Conservation (phyloP, 495 filamentous ascomycete genomes). For the Lepidopterella palustris region DNA sequence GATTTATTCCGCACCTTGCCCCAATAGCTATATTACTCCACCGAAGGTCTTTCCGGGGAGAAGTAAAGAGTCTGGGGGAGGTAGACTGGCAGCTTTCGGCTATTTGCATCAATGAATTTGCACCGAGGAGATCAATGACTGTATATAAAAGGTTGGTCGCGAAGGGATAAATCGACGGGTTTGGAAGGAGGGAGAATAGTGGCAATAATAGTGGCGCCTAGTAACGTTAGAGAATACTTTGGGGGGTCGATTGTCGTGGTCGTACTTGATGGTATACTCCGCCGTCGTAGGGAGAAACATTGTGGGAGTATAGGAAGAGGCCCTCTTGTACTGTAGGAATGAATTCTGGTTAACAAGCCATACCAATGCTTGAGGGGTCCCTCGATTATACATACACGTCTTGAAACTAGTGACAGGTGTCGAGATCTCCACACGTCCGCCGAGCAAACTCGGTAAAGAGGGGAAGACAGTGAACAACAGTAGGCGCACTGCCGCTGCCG, state of each 20-base stretch:
- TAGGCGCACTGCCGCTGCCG: constrained; percentile 72
- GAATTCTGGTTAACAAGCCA: background rate
- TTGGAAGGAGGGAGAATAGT: constrained; percentile 80
- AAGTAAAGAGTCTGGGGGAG: constrained; percentile 64
- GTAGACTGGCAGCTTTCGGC: constrained; percentile 75
- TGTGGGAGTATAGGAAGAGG: constrained; percentile 88
- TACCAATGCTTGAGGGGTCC: background rate
- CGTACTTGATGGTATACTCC: constrained; percentile 89
- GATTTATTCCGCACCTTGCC: constrained; percentile 54
- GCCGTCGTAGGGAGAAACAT: constrained; percentile 95
- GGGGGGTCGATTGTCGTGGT: background rate
- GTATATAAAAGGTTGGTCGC: constrained; percentile 77
- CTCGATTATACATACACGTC: constrained; percentile 57
- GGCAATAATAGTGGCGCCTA: constrained; percentile 85
- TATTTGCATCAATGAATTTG: constrained; percentile 73
- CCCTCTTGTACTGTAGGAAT: constrained; percentile 76
- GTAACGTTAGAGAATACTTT: background rate
- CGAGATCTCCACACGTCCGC: constrained; percentile 89
- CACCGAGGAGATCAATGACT: constrained; percentile 72
- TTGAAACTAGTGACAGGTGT: constrained; percentile 98
- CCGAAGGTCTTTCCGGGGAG: constrained; percentile 66
- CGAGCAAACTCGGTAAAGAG: constrained; percentile 75
- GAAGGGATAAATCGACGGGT: constrained; percentile 54
- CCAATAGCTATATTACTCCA: constrained; percentile 73
- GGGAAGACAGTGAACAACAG: constrained; percentile 77